These are phyloP conservation scores for Fusarium pseudocircinatum DNA, from an alignment of 2,329 filamentous ascomycete species.

Conservation along the genomic window DNA sequence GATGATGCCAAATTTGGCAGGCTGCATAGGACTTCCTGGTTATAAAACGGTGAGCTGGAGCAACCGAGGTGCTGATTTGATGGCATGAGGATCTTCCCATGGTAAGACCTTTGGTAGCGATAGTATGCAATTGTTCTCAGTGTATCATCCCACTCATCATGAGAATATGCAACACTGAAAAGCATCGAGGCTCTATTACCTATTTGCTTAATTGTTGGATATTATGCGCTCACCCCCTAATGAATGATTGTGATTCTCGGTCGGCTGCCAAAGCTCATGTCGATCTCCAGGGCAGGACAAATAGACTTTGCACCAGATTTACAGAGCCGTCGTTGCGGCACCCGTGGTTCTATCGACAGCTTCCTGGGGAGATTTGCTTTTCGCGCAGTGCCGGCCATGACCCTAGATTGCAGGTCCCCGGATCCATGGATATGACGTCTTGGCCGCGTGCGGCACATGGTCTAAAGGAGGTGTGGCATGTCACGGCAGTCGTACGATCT, in stretches of 20 bases:
- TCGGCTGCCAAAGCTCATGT: constrained; percentile 34
- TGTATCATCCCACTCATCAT: neutral
- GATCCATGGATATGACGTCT: constrained; percentile 43
- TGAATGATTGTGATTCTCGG: constrained; percentile 9
- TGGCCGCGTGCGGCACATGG: constrained; percentile 43
- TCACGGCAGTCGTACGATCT: constrained; percentile 45
- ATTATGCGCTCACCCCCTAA: constrained; percentile 33
- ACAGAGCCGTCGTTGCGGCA: constrained; percentile 25
- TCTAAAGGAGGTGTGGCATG: constrained; percentile 36
- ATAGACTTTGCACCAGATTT: constrained; percentile 38
- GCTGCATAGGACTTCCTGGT: constrained; percentile 39
- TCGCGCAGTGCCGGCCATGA: constrained; percentile 41
- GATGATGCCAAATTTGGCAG: constrained; percentile 37
- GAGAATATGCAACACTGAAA: neutral
- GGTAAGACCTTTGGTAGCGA: constrained; percentile 19
- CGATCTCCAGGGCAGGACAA: constrained; percentile 38
- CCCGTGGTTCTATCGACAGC: constrained; percentile 15
- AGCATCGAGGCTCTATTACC: constrained; percentile 1
- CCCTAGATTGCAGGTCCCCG: constrained; percentile 38
- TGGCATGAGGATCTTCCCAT: constrained; percentile 24
- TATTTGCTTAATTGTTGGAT: neutral
- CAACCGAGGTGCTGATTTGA: constrained; percentile 29
- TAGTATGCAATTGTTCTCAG: neutral
- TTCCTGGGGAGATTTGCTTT: constrained; percentile 42
- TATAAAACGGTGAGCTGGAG: constrained; percentile 32